Percentiles rank a stretch among this genome's conserved stretches.
Evolutionary conservation across 2,329 filamentous ascomycete species (phyloP).

Genomic region (Hypoxylon sp.): DNA sequence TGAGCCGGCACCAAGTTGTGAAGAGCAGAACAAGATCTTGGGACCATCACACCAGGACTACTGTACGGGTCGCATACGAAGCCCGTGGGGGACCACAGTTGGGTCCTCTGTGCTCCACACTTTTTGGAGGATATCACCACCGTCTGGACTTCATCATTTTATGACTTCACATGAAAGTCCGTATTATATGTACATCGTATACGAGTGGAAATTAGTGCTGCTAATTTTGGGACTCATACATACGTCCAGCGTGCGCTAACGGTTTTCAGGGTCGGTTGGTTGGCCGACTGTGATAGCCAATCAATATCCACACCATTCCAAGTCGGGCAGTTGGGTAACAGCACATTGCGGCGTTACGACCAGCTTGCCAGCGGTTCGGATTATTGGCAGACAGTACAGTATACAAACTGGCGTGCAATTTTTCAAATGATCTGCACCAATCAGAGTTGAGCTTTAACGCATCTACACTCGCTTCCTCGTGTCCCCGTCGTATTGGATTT

Average conservation of each 20-base stretch:
- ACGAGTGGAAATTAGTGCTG: constrained; percentile 40
- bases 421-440: constrained; percentile 36
- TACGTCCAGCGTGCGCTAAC: constrained; percentile 35
- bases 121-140: constrained; percentile 22
- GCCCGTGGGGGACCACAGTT: background rate
- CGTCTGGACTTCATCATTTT: constrained; percentile 15
- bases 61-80: constrained; percentile 20
- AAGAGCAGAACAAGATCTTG: constrained; percentile 25
- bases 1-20: constrained; percentile 14
- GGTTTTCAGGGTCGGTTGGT: constrained; percentile 14
- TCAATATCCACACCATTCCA: constrained; percentile 34
- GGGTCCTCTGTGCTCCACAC: constrained; percentile 4
- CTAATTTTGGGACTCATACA: constrained; percentile 37
- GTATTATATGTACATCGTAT: constrained; percentile 36
- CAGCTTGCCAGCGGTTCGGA: constrained; percentile 24
- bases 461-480: constrained; percentile 35
- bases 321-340: constrained; percentile 35
- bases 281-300: constrained; percentile 30
- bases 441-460: constrained; percentile 28
- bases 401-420: constrained; percentile 23
- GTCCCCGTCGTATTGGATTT: constrained; percentile 41
- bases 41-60: constrained; percentile 16
- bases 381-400: constrained; percentile 31
- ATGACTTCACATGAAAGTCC: constrained; percentile 24
- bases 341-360: constrained; percentile 33